Evolutionary conservation across 1,284 basidiomycete genomes (phyloP).

Genomic region (Puccinia hordei): DNA sequence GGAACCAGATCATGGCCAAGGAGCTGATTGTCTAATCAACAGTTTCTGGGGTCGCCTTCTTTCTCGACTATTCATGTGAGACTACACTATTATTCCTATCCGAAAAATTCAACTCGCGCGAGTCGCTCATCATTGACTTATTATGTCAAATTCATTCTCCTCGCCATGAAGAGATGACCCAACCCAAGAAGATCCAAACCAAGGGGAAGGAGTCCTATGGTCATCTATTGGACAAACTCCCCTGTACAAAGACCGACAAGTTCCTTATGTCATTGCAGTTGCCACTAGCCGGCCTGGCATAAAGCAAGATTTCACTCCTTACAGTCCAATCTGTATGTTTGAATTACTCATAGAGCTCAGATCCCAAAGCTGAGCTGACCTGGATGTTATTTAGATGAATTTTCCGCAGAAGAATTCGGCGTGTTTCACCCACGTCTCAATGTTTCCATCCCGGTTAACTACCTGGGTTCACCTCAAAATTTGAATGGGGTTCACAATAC

Average conservation of each 20-base stretch:
- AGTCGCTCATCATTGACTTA: neutral
- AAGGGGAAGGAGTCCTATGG: conserved; percentile 33
- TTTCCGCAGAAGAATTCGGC: conserved; percentile 35
- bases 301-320: conserved; percentile 11
- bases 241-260: conserved; percentile 30
- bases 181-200: conserved; percentile 23
- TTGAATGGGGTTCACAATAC: neutral
- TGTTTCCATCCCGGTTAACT: conserved; percentile 18
- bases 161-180: conserved; percentile 19
- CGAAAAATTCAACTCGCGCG: neutral
- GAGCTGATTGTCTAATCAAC: neutral
- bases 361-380: neutral
- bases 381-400: conserved; percentile 22
- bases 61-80: conserved; percentile 34
- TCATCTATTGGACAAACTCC: conserved; percentile 30
- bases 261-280: conserved; percentile 33
- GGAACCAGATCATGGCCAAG: neutral
- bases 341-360: neutral
- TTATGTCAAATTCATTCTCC: neutral
- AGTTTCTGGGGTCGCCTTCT: conserved; percentile 43
- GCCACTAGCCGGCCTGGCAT: conserved; percentile 14
- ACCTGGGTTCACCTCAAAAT: conserved; percentile 12
- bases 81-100: neutral
- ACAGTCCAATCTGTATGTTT: conserved; percentile 42
- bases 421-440: conserved; percentile 29